Conservation (phyloP, 495 filamentous ascomycete species). For the Aspergillus wentii region DNA sequence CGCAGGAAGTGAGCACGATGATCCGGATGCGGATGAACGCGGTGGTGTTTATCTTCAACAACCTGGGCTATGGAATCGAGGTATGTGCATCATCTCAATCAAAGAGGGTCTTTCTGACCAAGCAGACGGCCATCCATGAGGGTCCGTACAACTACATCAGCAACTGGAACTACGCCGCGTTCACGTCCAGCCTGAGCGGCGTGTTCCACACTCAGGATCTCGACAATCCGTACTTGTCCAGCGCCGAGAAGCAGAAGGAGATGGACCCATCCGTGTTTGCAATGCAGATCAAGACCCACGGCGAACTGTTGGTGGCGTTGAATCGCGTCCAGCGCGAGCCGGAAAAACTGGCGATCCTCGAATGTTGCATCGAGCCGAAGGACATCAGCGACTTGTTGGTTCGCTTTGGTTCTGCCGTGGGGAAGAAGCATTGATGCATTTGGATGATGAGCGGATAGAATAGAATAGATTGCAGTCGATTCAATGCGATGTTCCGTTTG, state of each 20-base stretch:
- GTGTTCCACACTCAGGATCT: too few relatives aligned
- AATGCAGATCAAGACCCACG: background rate
- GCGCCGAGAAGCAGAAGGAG: too few relatives aligned
- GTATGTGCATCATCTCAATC: background rate
- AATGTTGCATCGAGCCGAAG: conserved; percentile 1
- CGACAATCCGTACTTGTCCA: too few relatives aligned
- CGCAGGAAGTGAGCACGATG: conserved; percentile 73
- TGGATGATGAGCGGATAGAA: too few relatives aligned
- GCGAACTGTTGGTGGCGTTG: background rate
- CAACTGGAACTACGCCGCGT: conserved; percentile 5
- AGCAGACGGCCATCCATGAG: conserved; percentile 2
- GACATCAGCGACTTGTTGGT: too few relatives aligned
- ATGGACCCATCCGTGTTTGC: too few relatives aligned
- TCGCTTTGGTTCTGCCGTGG: too few relatives aligned
- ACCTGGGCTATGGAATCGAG: conserved; percentile 62
- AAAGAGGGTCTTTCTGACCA: background rate
- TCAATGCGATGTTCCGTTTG: too few relatives aligned
- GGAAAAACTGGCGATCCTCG: background rate
- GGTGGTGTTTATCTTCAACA: conserved; percentile 67
- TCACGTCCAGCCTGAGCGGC: too few relatives aligned
- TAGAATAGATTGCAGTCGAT: too few relatives aligned
- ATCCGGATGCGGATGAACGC: conserved; percentile 60
- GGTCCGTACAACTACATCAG: conserved; percentile 3
- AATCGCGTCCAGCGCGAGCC: background rate
- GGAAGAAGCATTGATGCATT: too few relatives aligned